Conservation (phyloP, 1,284 basidiomycete species). For the Puccinia coronata region DNA sequence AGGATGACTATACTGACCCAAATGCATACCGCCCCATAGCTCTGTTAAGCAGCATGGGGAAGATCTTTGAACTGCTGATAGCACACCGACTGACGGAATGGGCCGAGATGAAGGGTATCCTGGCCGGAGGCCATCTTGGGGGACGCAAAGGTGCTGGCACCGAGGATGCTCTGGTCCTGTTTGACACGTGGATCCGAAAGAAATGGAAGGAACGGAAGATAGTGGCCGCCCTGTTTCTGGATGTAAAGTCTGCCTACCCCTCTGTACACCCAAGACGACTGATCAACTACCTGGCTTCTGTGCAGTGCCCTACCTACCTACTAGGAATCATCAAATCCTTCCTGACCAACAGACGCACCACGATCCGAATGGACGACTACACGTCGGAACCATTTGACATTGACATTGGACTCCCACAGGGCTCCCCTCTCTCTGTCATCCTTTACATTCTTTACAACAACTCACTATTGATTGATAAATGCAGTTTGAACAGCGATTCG, state of each 20-base stretch:
- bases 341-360: not conserved
- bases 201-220: slow-evolving; percentile 1
- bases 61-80: not conserved
- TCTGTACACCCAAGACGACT: slow-evolving; percentile 5
- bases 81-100: not conserved
- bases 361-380: not conserved
- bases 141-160: not conserved
- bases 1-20: not conserved
- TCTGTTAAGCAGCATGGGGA: not conserved
- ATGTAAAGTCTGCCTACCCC: slow-evolving; percentile 35
- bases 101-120: not conserved
- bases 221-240: slow-evolving; percentile 29
- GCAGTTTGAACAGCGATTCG: not conserved
- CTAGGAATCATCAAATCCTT: not conserved
- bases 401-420: slow-evolving; percentile 10
- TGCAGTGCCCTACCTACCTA: not conserved
- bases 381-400: not conserved
- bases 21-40: slow-evolving; percentile 15
- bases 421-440: slow-evolving; percentile 22
- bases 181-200: not conserved
- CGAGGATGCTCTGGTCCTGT: not conserved
- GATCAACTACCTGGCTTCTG: not conserved
- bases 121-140: not conserved
- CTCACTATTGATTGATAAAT: not conserved
- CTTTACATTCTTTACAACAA: slow-evolving; percentile 27